A percentile compares a stretch with the other conserved stretches of the same genome.
These are phyloP conservation scores for Podila verticillata DNA, from an alignment of 192 early-diverging fungal species.

Conservation along the genomic window DNA sequence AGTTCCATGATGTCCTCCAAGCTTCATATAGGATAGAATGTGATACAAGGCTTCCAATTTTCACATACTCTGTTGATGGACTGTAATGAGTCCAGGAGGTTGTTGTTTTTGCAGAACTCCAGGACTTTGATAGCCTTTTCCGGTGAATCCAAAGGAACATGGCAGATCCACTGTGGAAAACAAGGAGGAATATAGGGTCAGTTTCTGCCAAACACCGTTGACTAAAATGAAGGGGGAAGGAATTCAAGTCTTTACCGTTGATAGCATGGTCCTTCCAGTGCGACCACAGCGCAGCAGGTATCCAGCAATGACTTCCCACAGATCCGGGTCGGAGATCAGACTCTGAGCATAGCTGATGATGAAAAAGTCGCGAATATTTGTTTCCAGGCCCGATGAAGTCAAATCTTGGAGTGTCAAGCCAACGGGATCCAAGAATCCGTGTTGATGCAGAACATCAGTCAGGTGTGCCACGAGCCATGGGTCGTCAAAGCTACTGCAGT, in stretches of 20 bases:
- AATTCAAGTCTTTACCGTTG: slow-evolving; percentile 41
- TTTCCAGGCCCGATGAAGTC: slow-evolving; percentile 10
- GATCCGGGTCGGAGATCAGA: slow-evolving; percentile 32
- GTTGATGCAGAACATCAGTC: slow-evolving; percentile 53
- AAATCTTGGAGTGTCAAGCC: slow-evolving; percentile 53
- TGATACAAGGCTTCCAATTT: background rate
- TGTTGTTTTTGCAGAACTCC: slow-evolving; percentile 55
- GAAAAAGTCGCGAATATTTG: slow-evolving; percentile 55
- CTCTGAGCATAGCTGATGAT: slow-evolving; percentile 44
- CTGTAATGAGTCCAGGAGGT: slow-evolving; percentile 36
- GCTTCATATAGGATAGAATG: background rate
- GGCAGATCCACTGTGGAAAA: slow-evolving; percentile 55
- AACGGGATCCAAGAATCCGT: slow-evolving; percentile 55
- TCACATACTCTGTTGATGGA: slow-evolving; percentile 54
- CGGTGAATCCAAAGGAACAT: slow-evolving; percentile 63
- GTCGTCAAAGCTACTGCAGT: slow-evolving; percentile 46
- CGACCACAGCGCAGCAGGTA: slow-evolving; percentile 35
- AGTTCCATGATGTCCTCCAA: too few species aligned
- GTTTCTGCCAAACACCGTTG: background rate
- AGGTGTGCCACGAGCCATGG: slow-evolving; percentile 72
- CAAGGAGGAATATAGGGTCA: slow-evolving; percentile 6
- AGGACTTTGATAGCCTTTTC: slow-evolving; percentile 63
- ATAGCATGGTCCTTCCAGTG: slow-evolving; percentile 19
- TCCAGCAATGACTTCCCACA: slow-evolving; percentile 49
- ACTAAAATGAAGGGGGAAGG: too few species aligned